A percentile compares a stretch with the other conserved stretches of the same genome.
These are phyloP conservation scores for Penicillium paneum DNA, from an alignment of 2,329 filamentous ascomycete species.

Conservation along the genomic window DNA sequence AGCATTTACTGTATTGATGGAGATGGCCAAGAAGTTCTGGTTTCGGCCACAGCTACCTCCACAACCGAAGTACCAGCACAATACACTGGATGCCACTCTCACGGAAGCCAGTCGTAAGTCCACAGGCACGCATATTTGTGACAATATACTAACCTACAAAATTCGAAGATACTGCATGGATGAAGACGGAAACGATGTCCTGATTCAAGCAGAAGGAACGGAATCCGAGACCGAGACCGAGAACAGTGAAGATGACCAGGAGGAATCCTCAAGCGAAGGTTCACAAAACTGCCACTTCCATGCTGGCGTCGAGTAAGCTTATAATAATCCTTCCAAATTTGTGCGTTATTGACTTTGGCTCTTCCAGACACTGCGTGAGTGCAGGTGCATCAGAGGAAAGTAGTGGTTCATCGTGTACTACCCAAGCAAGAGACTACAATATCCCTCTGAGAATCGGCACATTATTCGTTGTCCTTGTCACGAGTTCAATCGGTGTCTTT, in stretches of 20 bases:
- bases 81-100: slow-evolving; percentile 64
- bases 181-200: slow-evolving; percentile 59
- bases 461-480: slow-evolving; percentile 67
- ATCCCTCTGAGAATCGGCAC: slow-evolving; percentile 66
- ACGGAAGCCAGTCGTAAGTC: slow-evolving; percentile 55
- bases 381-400: slow-evolving; percentile 44
- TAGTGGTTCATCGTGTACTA: slow-evolving; percentile 45
- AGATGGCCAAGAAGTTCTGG: slow-evolving; percentile 37
- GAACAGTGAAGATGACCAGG: slow-evolving; percentile 23
- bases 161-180: slow-evolving; percentile 59
- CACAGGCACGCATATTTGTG: background rate
- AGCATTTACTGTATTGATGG: slow-evolving; percentile 37
- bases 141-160: background rate
- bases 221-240: slow-evolving; percentile 13
- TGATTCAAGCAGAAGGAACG: slow-evolving; percentile 44
- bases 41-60: slow-evolving; percentile 49
- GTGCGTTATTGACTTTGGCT: slow-evolving; percentile 7
- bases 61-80: slow-evolving; percentile 57
- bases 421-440: slow-evolving; percentile 59
- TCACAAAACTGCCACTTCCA: slow-evolving; percentile 68
- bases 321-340: background rate
- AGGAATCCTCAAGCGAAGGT: slow-evolving; percentile 25
- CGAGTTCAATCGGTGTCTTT: slow-evolving; percentile 67
- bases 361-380: slow-evolving; percentile 53
- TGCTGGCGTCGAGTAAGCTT: slow-evolving; percentile 68